phyloP scores from a whole-genome alignment of 2,329 filamentous ascomycete genomes.

The Pleoardoris graminearum region DNA sequence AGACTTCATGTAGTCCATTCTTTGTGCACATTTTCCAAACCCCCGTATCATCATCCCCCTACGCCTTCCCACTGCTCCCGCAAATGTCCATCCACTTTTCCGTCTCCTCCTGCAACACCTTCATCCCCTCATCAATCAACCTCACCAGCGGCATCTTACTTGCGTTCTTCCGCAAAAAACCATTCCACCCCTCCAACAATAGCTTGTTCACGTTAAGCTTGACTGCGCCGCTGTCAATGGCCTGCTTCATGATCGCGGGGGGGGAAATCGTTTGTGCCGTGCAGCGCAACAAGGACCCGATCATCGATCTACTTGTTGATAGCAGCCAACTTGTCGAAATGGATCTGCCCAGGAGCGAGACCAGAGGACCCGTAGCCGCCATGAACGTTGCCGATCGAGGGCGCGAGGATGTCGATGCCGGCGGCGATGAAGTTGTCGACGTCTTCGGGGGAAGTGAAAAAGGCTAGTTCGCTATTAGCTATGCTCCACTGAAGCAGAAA shows the following conservation, averaged over 20 bases:
- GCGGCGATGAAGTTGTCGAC: constrained; percentile 70
- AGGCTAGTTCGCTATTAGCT: constrained; percentile 17
- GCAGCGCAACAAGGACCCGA: constrained; percentile 56
- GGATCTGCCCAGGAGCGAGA: constrained; percentile 35
- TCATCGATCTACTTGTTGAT: constrained; percentile 41
- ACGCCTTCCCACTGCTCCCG: constrained; percentile 52
- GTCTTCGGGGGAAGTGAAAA: constrained; percentile 69
- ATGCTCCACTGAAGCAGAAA: too few species aligned
- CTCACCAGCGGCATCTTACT: constrained; percentile 32
- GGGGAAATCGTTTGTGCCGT: constrained; percentile 62
- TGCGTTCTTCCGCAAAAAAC: constrained; percentile 48
- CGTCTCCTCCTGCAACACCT: constrained; percentile 47
- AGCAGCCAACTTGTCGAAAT: constrained; percentile 35
- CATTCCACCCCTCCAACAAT: constrained; percentile 53
- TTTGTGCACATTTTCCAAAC: too few species aligned
- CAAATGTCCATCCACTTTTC: constrained; percentile 56
- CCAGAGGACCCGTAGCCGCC: constrained; percentile 70
- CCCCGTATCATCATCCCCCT: not conserved
- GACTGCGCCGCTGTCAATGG: constrained; percentile 57
- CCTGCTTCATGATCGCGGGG: constrained; percentile 54
- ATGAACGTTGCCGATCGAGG: constrained; percentile 75
- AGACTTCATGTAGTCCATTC: too few species aligned
- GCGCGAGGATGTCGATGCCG: constrained; percentile 72
- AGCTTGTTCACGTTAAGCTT: constrained; percentile 64
- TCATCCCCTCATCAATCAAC: constrained; percentile 53